Conservation (phyloP, 129 eudicot genomes). For the Arctium lappa region DNA sequence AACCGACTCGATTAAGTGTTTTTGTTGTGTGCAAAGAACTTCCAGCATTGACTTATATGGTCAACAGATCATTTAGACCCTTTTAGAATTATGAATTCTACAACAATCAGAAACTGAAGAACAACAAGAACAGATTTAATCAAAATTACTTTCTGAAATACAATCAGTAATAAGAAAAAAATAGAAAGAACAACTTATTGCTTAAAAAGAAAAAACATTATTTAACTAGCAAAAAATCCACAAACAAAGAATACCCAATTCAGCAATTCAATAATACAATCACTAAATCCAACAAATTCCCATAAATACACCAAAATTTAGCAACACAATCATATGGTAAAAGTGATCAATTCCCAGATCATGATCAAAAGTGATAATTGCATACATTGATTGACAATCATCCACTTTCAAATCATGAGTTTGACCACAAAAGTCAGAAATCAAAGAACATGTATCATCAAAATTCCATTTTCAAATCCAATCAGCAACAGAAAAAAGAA, state of each 20-base stretch:
- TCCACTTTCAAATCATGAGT: background rate
- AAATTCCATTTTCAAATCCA: background rate
- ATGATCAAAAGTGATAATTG: conserved; percentile 6
- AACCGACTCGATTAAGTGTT: background rate
- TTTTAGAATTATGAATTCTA: too few relatives aligned
- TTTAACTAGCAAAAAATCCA: background rate
- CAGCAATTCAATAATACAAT: background rate
- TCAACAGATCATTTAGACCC: conserved; percentile 7
- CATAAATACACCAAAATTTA: background rate
- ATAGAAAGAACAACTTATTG: background rate
- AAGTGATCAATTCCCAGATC: conserved; percentile 9
- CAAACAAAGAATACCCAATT: background rate
- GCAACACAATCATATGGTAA: background rate
- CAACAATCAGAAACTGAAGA: background rate
- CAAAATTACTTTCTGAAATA: background rate
- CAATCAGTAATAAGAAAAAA: background rate
- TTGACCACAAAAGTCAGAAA: background rate
- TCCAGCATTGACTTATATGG: conserved; percentile 9
- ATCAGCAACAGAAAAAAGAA: background rate
- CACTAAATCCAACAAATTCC: background rate
- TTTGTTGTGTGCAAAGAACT: background rate
- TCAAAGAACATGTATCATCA: background rate
- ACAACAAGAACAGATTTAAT: background rate
- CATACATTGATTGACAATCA: conserved; percentile 2
- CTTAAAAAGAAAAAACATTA: background rate